Conservation (phyloP, 2,329 filamentous ascomycete species). For the Domatiomyces globalis region DNA sequence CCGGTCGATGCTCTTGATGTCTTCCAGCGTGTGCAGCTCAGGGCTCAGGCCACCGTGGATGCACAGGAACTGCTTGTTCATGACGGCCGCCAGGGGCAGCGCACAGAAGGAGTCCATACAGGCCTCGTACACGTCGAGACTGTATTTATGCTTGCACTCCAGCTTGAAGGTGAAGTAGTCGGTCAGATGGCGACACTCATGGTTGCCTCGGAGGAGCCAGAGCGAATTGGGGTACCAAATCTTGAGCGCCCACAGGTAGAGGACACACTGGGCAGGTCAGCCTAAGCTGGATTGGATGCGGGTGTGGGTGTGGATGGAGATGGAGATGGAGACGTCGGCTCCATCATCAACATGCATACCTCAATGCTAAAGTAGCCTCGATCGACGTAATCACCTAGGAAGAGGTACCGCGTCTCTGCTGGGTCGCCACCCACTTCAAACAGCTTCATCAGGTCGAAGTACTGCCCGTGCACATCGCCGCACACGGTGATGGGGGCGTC, state of each 20-base stretch:
- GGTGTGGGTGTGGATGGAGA: not conserved
- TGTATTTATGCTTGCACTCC: constrained; percentile 99
- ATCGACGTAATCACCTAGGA: constrained; percentile 95
- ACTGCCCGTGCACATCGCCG: constrained; percentile 95
- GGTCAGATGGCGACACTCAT: constrained; percentile 96
- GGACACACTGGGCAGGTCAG: constrained; percentile 53
- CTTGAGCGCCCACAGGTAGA: constrained; percentile 96
- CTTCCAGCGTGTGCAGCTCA: constrained; percentile 88
- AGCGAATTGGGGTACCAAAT: constrained; percentile 97
- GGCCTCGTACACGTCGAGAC: constrained; percentile 85
- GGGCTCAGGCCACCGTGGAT: constrained; percentile 95
- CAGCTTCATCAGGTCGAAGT: constrained; percentile 98
- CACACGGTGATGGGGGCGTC: constrained; percentile 98
- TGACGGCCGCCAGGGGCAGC: constrained; percentile 82
- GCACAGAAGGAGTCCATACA: constrained; percentile 98
- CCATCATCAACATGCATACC: constrained; percentile 27
- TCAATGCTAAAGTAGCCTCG: constrained; percentile 98
- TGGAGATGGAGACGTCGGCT: not conserved
- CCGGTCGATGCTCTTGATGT: constrained; percentile 85
- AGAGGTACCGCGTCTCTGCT: constrained; percentile 88
- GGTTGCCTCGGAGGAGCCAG: constrained; percentile 92
- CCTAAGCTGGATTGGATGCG: not conserved
- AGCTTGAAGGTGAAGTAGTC: constrained; percentile 99
- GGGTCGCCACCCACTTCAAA: constrained; percentile 98
- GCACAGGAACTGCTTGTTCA: constrained; percentile 99